phyloP scores from a whole-genome alignment of 1,284 basidiomycete genomes.

The Fomes fomentarius region DNA sequence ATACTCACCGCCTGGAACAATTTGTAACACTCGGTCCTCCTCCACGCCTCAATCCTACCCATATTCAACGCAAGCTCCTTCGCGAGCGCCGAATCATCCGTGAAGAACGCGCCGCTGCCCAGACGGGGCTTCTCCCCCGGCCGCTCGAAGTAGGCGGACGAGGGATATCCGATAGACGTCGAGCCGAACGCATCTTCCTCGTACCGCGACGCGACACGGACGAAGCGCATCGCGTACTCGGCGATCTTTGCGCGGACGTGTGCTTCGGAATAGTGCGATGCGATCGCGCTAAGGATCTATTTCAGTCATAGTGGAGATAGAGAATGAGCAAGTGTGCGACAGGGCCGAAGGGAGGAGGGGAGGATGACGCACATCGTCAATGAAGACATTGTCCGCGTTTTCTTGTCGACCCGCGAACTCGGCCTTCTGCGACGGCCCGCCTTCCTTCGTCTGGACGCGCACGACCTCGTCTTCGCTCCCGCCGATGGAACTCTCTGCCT shows the following conservation, averaged over 20 bases:
- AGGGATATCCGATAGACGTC: conserved; percentile 69
- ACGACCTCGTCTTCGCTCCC: conserved; percentile 67
- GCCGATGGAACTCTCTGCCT: conserved; percentile 59
- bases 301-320: background rate
- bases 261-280: conserved; percentile 77
- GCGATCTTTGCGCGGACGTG: conserved; percentile 79
- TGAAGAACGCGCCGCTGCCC: conserved; percentile 72
- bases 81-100: conserved; percentile 60
- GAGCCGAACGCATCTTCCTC: conserved; percentile 72
- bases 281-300: conserved; percentile 71
- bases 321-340: background rate
- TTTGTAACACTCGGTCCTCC: conserved; percentile 68
- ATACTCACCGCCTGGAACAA: conserved; percentile 55
- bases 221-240: conserved; percentile 78
- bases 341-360: background rate
- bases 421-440: conserved; percentile 38
- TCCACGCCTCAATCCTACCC: conserved; percentile 81
- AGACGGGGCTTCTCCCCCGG: conserved; percentile 43
- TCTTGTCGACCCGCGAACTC: conserved; percentile 63
- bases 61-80: conserved; percentile 72
- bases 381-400: conserved; percentile 81
- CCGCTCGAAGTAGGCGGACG: conserved; percentile 45
- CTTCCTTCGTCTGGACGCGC: conserved; percentile 42
- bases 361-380: conserved; percentile 79
- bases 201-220: conserved; percentile 76